Conservation (phyloP, 2,329 filamentous ascomycete genomes). For the Grosmannia clavigera region DNA sequence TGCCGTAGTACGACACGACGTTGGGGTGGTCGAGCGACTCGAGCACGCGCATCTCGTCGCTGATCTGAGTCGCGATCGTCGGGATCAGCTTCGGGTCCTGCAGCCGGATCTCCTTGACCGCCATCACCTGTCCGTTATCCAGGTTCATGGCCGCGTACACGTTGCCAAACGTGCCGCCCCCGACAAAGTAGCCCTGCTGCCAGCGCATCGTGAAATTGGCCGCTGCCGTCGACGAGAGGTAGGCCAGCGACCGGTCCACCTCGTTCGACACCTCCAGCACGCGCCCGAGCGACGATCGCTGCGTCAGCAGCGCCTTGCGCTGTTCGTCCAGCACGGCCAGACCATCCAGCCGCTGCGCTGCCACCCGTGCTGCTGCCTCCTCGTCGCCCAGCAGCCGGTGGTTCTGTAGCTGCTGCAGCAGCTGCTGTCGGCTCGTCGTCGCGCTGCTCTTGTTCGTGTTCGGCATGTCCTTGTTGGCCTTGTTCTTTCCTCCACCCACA, state of each 20-base stretch:
- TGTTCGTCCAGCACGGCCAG: constrained; percentile 66
- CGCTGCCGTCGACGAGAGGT: constrained; percentile 84
- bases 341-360: constrained; percentile 60
- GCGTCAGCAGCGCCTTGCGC: constrained; percentile 67
- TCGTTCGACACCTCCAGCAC: constrained; percentile 93
- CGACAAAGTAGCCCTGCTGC: constrained; percentile 98
- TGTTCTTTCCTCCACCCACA: not conserved
- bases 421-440: not conserved
- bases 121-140: constrained; percentile 92
- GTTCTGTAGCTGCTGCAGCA: not conserved
- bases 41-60: constrained; percentile 92
- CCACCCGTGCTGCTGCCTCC: constrained; percentile 66
- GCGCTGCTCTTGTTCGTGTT: too few species aligned
- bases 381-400: constrained; percentile 54
- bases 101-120: constrained; percentile 93
- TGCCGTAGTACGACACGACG: constrained; percentile 93
- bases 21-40: constrained; percentile 96
- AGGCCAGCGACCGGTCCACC: constrained; percentile 86
- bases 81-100: constrained; percentile 96
- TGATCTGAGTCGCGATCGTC: constrained; percentile 83
- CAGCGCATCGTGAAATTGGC: constrained; percentile 93
- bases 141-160: constrained; percentile 97
- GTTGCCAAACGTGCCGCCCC: constrained; percentile 91
- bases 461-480: not conserved
- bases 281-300: constrained; percentile 75